Conservation (phyloP, 306 rosid genomes). For the Malus fusca region DNA sequence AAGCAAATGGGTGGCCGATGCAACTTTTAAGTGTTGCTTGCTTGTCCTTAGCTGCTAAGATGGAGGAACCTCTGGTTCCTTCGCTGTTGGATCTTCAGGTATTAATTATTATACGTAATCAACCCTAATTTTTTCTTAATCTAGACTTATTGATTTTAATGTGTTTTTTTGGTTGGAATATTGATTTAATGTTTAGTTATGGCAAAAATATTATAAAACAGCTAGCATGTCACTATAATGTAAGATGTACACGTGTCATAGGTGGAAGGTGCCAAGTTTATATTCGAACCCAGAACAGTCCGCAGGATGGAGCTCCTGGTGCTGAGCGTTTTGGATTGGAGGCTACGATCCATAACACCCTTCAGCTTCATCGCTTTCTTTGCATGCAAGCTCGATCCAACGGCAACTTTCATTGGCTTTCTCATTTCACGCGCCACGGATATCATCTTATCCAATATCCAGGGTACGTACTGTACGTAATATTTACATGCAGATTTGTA, state of each 20-base stretch:
- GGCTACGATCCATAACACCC: slow-evolving; percentile 92
- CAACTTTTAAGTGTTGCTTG: slow-evolving; percentile 91
- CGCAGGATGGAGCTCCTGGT: slow-evolving; percentile 84
- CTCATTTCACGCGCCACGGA: slow-evolving; percentile 75
- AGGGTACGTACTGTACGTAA: slow-evolving; percentile 35
- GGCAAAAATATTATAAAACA: neutral
- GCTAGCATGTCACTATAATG: neutral
- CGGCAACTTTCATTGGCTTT: slow-evolving; percentile 48
- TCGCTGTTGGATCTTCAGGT: slow-evolving; percentile 93
- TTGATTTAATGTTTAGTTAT: neutral
- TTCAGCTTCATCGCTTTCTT: slow-evolving; percentile 79
- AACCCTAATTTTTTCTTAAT: neutral
- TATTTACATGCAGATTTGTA: neutral
- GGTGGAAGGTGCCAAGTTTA: slow-evolving; percentile 77
- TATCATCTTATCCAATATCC: slow-evolving; percentile 66
- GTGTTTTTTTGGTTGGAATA: too few species aligned
- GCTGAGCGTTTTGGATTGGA: slow-evolving; percentile 80
- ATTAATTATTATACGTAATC: neutral
- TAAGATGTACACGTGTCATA: neutral
- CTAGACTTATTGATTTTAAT: neutral
- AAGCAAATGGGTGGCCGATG: slow-evolving; percentile 79
- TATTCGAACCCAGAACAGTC: slow-evolving; percentile 81
- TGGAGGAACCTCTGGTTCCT: slow-evolving; percentile 97
- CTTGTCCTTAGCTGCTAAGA: slow-evolving; percentile 91
- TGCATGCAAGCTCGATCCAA: slow-evolving; percentile 77